Evolutionary conservation across 495 filamentous ascomycete species (phyloP).

Genomic region (Neurospora terricola): DNA sequence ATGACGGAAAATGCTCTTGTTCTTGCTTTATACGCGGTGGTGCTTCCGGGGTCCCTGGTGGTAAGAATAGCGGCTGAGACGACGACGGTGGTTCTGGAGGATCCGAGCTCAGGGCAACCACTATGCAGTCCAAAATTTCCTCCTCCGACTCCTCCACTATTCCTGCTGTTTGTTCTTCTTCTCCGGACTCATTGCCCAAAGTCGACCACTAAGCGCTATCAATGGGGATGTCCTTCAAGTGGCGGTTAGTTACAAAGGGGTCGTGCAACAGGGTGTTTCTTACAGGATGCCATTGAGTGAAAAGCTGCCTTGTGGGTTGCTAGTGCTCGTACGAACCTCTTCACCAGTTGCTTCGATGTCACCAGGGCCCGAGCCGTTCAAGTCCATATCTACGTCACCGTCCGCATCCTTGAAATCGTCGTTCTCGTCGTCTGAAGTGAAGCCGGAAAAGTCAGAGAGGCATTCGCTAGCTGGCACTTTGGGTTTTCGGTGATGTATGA

Average conservation of each 20-base stretch:
- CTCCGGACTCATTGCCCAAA: slow-evolving; percentile 2
- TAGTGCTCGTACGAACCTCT: not conserved
- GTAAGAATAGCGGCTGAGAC: not conserved
- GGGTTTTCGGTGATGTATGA: not conserved
- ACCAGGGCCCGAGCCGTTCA: not conserved
- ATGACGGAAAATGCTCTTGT: not conserved
- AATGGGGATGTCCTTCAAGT: slow-evolving; percentile 6
- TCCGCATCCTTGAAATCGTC: not conserved
- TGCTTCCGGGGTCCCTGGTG: not conserved
- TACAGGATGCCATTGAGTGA: not conserved
- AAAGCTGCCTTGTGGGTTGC: not conserved
- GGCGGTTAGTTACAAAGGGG: not conserved
- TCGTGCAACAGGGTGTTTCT: not conserved
- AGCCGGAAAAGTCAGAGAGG: not conserved
- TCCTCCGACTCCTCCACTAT: not conserved
- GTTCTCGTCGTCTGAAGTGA: not conserved
- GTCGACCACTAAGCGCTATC: slow-evolving; percentile 8
- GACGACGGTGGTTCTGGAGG: not conserved
- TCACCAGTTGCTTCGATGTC: not conserved
- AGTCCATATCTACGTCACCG: not conserved
- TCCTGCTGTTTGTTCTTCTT: not conserved
- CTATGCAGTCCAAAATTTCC: not conserved
- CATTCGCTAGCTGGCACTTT: not conserved
- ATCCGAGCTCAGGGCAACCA: not conserved
- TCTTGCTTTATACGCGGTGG: not conserved